Base-by-base conservation (phyloP, 108 stramenopile species). In the Cyclotella kingstonii region DNA sequence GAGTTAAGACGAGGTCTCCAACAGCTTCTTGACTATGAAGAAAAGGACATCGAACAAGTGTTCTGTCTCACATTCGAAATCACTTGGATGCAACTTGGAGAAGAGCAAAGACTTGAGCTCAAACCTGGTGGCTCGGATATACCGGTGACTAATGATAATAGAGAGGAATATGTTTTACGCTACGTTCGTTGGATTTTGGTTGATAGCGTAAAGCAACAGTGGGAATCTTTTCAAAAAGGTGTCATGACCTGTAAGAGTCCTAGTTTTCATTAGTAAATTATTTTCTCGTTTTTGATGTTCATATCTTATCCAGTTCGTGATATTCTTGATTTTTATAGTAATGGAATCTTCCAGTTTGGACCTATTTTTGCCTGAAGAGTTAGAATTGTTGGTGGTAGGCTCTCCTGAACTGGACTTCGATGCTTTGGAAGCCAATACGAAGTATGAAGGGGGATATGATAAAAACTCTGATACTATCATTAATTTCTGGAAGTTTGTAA, bases 351-450 rank as follows among this genome's bases (percentile, higher is more conserved):
- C 80, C 0, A 84, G 81, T 49, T 61, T 93, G 18, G 75, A 84
- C 47, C 65, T 95, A 25, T 84, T 95, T 51, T 64, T 59, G 14
- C 87, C 94, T 0, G 84, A 90, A 33, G 96, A 97, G 70, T 70
- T 97, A 46, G 93, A 97, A 51, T 66, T 95, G 2, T 62, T 95
- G 30, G 84, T 95, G 6, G 87, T 85, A 26, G 96, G 96, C 0
- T 80, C 81, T 26, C 89, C 87, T 15, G 83, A 79, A 25, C 72
- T 97, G 8, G 94, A 97, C 56, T 96, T 96, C 56, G 46, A 43
- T 31, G 91, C 82, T 1, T 73, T 94, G 38, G 81, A 92, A 66
- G 52, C 39, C 18, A 82, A 82, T 35, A 67, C 90, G 17, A 59
- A 68, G 42, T 95, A 95, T 68, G 89, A 92, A 79, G 93, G 90